Base-by-base conservation (phyloP, 164 flowering plant species). In the Taxillus chinensis region DNA sequence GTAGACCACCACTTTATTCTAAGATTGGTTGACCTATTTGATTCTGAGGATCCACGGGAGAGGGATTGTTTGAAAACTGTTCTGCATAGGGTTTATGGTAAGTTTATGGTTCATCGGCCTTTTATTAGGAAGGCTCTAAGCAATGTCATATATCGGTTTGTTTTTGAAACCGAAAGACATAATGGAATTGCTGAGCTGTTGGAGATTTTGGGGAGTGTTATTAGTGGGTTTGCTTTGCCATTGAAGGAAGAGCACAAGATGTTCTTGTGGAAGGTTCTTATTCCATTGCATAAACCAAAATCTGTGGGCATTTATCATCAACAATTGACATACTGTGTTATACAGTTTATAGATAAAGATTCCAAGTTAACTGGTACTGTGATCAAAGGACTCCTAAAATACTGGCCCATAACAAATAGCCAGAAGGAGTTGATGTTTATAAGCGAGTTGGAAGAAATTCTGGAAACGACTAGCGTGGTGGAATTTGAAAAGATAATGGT, bases 71-170 rank as follows among this genome's bases (percentile, higher is more conserved):
- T 83, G 67, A 83, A 83, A 64, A 79, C 82, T 13, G 67, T 83
- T 65, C 75, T 83, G 64, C 88, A 83, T 63, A 69, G 88, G 51
- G 65, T 79, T 39, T 83, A 83, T 66, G 88, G 85, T 59, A 83
- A 82, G 63, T 83, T 83, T 72, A 83, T 83, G 88, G 78, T 70
- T 4, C 88, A 80, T 68, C 64, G 88, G 55, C 85, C 85, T 45
- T 83, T 79, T 51, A 64, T 83, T 49, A 67, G 88, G 53, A 79
- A 72, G 59, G 74, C 80, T 15, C 77, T 83, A 7, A 73, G 77
- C 76, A 81, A 83, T 55, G 73, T 81, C 59, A 71, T 83, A 42
- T 83, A 81, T 61, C 76, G 79, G 12, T 83, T 83, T 70, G 80
- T 83, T 41, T 83, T 77, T 60, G 87, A 83, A 69, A 81, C 82